Base-by-base conservation (phyloP, 176 grass and related monocot species). In the Luzula sylvatica region DNA sequence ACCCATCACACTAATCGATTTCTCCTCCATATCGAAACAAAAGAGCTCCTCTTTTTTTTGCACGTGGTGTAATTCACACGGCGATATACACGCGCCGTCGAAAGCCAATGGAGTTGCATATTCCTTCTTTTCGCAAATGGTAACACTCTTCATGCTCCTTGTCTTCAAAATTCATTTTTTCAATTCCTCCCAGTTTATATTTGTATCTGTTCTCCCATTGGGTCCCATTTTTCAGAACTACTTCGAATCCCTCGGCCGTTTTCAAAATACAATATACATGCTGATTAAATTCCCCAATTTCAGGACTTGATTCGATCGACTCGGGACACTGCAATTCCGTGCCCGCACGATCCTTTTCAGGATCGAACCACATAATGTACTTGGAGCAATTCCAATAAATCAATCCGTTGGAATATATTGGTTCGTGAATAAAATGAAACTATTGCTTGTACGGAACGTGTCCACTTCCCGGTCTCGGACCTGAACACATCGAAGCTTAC, bases 291-390 rank as follows among this genome's bases (percentile, higher is more conserved):
- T 11, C 48, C 14, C 25, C 48, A 12, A 52, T 23, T 15, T 28
- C 11, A 13, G 25, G 23, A 26, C 55, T 58, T 40, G 20, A 16
- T 18, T n/a, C 0, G 9, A 3, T 38, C n/a, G 1, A 14, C 4
- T 3, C 23, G 12, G 4, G 21, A 23, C 9, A 16, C 42, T 40
- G 67, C 54, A 60, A 11, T 13, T 11, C 16, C 25, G 15, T 15
- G 25, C 54, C 54, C 5, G 67, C 41, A 23, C 39, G 20, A 6
- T 71, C 53, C 1, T 49, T 49, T 15, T 20, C 40, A 0, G 54
- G 67, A 48, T 71, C 42, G 42, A 59, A 71, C 67, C 54, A 60
- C 11, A 71, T 9, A 23, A 71, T 11, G 23, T 35, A 20, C 9
- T 40, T 0, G 0, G 12, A 9, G 26, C 67, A 70, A 14, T 13